phyloP scores from a whole-genome alignment of 2,329 filamentous ascomycete genomes.

The Talaromyces pinophilus region DNA sequence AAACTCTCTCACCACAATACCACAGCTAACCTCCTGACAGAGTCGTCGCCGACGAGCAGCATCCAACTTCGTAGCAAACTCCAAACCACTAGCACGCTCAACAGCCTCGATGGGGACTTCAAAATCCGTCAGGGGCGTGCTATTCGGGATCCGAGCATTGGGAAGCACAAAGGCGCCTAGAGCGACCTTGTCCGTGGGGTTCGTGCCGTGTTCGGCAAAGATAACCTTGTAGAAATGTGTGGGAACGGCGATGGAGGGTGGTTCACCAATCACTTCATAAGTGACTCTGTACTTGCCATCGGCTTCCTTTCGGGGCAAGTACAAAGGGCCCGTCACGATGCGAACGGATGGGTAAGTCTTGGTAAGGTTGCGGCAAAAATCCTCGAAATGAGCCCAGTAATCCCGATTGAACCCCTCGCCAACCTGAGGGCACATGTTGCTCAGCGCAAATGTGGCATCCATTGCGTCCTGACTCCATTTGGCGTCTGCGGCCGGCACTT shows the following conservation, averaged over 20 bases:
- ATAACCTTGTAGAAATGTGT: slow-evolving; percentile 99
- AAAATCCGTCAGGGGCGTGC: slow-evolving; percentile 84
- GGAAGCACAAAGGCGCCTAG: slow-evolving; percentile 93
- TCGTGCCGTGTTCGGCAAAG: slow-evolving; percentile 80
- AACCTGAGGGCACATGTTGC: slow-evolving; percentile 98
- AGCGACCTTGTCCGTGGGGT: slow-evolving; percentile 70
- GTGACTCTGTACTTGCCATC: slow-evolving; percentile 95
- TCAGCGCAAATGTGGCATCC: slow-evolving; percentile 90
- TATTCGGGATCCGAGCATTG: slow-evolving; percentile 84
- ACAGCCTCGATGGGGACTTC: slow-evolving; percentile 92
- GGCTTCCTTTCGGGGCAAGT: slow-evolving; percentile 80
- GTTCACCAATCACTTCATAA: slow-evolving; percentile 93
- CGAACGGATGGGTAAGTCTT: slow-evolving; percentile 79
- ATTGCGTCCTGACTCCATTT: slow-evolving; percentile 95
- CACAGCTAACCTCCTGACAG: slow-evolving; percentile 83
- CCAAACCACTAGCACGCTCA: slow-evolving; percentile 86
- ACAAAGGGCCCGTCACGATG: slow-evolving; percentile 90
- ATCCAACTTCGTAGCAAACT: slow-evolving; percentile 83
- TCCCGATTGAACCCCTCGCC: slow-evolving; percentile 98
- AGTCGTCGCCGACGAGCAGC: slow-evolving; percentile 71
- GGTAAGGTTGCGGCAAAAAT: slow-evolving; percentile 87
- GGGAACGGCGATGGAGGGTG: slow-evolving; percentile 91
- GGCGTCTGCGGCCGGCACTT: slow-evolving; percentile 93
- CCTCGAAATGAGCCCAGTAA: slow-evolving; percentile 99
- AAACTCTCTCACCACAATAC: slow-evolving; percentile 79